Conservation (phyloP, 2,329 filamentous ascomycete genomes). For the Colletotrichum salicis region DNA sequence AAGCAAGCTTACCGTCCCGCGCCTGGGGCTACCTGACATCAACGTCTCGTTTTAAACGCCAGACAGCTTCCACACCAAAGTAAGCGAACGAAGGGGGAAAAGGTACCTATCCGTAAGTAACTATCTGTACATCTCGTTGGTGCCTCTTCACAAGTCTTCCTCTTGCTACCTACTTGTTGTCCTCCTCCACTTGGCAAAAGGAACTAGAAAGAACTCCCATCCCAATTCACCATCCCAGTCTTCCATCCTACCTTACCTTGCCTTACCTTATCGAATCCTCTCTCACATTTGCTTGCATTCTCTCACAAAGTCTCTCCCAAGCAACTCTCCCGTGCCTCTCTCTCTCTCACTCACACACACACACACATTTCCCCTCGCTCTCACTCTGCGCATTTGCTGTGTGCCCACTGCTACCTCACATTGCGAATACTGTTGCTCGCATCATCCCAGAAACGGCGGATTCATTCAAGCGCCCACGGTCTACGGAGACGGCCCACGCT, state of each 20-base stretch:
- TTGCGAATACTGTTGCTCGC: background rate
- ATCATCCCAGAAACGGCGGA: conserved; percentile 28
- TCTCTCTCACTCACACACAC: background rate
- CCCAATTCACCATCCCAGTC: background rate
- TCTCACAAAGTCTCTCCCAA: background rate
- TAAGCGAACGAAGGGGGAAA: background rate
- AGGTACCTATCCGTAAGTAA: background rate
- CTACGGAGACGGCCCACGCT: background rate
- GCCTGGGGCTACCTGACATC: background rate
- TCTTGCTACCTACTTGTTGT: background rate
- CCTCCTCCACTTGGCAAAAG: background rate
- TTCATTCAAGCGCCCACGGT: background rate
- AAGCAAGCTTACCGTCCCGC: background rate
- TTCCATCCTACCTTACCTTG: background rate
- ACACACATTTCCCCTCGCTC: background rate
- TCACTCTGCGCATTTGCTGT: background rate
- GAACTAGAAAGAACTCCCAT: background rate
- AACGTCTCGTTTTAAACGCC: background rate
- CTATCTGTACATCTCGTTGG: background rate
- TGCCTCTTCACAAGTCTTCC: background rate
- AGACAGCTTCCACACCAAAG: background rate
- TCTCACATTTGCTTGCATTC: background rate
- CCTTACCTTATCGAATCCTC: too few relatives aligned
- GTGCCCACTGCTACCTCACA: background rate
- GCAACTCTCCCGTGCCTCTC: background rate